Evolutionary conservation across 1,139 yeast species (phyloP).

Genomic region (Geotrichum fermentans): DNA sequence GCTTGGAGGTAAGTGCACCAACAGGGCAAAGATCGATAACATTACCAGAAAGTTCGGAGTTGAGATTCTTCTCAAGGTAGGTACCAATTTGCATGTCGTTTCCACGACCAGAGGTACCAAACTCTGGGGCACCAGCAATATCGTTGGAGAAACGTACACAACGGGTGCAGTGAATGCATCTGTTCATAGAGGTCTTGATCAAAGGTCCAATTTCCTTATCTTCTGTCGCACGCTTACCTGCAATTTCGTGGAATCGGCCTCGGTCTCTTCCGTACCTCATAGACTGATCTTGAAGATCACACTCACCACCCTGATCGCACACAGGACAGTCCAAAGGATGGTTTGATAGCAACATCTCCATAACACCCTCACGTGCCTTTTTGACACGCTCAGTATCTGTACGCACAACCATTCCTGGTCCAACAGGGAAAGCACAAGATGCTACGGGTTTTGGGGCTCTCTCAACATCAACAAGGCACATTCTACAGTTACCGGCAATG

Average conservation of each 20-base stretch:
- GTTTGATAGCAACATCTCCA: constrained; percentile 82
- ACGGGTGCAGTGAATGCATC: constrained; percentile 91
- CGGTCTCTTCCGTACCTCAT: constrained; percentile 81
- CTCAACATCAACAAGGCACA: constrained; percentile 89
- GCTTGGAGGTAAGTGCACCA: constrained; percentile 86
- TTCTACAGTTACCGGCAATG: constrained; percentile 91
- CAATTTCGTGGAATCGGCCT: constrained; percentile 75
- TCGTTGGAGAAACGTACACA: constrained; percentile 89
- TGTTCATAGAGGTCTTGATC: constrained; percentile 85
- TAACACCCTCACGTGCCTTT: constrained; percentile 85
- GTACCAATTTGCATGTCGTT: constrained; percentile 91
- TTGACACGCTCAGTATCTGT: constrained; percentile 76
- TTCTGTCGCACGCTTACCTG: constrained; percentile 86
- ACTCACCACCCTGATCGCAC: constrained; percentile 93
- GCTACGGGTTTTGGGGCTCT: constrained; percentile 88
- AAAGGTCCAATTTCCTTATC: constrained; percentile 88
- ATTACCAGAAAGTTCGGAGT: constrained; percentile 83
- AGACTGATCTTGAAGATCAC: constrained; percentile 87
- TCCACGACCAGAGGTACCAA: constrained; percentile 87
- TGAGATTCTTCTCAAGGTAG: constrained; percentile 76
- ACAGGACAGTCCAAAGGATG: constrained; percentile 93
- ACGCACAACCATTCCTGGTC: constrained; percentile 82
- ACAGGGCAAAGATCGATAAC: constrained; percentile 88
- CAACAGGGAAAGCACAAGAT: constrained; percentile 88
- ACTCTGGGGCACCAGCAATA: constrained; percentile 89